phyloP scores from a whole-genome alignment of 768 basidiomycete genomes.

The Kwoniella mangroviensis region DNA sequence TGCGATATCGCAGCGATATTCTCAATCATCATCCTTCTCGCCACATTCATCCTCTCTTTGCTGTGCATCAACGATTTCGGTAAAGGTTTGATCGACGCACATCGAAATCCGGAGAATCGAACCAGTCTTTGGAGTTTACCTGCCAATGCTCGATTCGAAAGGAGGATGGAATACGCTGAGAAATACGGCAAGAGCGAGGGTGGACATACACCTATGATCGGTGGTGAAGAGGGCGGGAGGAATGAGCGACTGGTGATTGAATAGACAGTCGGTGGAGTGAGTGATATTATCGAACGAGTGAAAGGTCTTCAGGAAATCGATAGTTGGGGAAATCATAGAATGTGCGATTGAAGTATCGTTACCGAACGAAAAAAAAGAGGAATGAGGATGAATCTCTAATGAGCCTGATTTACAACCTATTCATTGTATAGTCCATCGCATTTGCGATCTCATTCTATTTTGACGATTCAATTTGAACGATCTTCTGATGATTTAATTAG shows the following conservation, averaged over 20 bases:
- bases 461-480: too few species aligned
- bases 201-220: slow-evolving; percentile 9
- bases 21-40: slow-evolving; percentile 44
- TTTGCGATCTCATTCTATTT: too few species aligned
- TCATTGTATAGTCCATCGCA: too few species aligned
- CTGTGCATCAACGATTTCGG: slow-evolving; percentile 45
- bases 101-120: slow-evolving; percentile 32
- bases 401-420: too few species aligned
- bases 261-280: not conserved
- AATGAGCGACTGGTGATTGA: slow-evolving; percentile 17
- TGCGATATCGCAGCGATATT: too few species aligned
- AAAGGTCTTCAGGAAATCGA: too few species aligned
- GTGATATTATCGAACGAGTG: too few species aligned
- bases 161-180: slow-evolving; percentile 10
- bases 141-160: slow-evolving; percentile 24
- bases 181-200: not conserved
- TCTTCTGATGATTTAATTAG: too few species aligned
- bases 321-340: too few species aligned
- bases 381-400: too few species aligned
- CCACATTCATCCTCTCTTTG: slow-evolving; percentile 41
- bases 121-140: slow-evolving; percentile 22
- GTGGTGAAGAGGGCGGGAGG: slow-evolving; percentile 1
- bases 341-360: too few species aligned
- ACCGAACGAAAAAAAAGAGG: too few species aligned
- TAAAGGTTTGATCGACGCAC: slow-evolving; percentile 40